Evolutionary conservation across 305 asterid species (phyloP), one percentile per base, ranked within the genome.

Genomic region (Rubia tinctorum): DNA sequence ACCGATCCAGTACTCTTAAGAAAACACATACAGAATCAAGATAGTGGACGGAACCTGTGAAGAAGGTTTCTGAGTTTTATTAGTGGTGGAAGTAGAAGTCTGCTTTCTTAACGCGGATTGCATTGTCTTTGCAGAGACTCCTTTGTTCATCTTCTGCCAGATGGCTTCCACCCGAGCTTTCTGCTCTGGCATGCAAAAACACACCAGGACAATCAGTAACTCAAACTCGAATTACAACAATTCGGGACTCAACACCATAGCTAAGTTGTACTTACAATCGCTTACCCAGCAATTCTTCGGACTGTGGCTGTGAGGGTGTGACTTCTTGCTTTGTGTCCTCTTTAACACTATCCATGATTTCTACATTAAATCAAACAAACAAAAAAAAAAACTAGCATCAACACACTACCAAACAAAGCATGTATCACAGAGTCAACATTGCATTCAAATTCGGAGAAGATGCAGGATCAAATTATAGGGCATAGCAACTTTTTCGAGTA

Each of bases 121-220:
- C 43, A 92, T 88, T 76, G 89, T 71, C 78, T 84, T 89, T 23
- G 79, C 62, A 51, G 99, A 82, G 53, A 88, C 86, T 71, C 98
- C 99, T 81, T 95, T 92, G 73, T 85, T 95, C 98, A 95, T 95
- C 86, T 91, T 88, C 84, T 85, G 88, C 99, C 99, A 94, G 27
- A 92, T 80, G 78, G 91, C 96, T 79, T 90, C 96, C 43, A 92
- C 84, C 37, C 93, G 93, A 75, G 88, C 92, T 79, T 88, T 88
- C 75, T 92, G 88, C 79, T 90, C 99, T 94, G 80, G 78, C 61
- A 81, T 65, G 44, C 30, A 62, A 59, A 71, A 55, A 78, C 67
- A 43, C 51, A 55, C 73, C 72, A 34, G 65, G 22, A 20, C 39
- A 61, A 34, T 55, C 60, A 13, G 27, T 12, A 47, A 64, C 73